These are phyloP conservation scores for Cercophora newfieldiana DNA, from an alignment of 495 filamentous ascomycete species.

Conservation along the genomic window DNA sequence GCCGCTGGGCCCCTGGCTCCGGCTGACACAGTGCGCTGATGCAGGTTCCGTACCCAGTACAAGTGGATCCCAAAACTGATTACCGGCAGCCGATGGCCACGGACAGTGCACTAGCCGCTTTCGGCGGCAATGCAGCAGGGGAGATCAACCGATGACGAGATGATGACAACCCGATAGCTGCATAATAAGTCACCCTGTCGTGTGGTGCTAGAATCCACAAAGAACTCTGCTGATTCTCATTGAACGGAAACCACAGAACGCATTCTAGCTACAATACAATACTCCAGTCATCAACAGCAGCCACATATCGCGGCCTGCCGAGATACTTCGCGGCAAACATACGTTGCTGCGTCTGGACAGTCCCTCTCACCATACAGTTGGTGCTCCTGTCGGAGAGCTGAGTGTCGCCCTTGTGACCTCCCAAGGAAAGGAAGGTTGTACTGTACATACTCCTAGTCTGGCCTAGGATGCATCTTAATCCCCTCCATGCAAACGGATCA, in stretches of 20 bases:
- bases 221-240: conserved; percentile 4
- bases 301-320: background rate
- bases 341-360: background rate
- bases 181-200: background rate
- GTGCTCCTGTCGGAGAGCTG: too few relatives aligned
- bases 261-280: conserved; percentile 3
- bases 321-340: conserved; percentile 1
- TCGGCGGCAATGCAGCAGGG: background rate
- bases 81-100: background rate
- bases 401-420: too few relatives aligned
- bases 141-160: background rate
- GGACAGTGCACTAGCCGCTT: background rate
- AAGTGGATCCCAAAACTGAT: conserved; percentile 1
- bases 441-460: too few relatives aligned
- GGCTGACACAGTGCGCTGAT: background rate
- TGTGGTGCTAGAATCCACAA: background rate
- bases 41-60: background rate
- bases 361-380: background rate
- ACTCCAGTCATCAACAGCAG: background rate
- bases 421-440: too few relatives aligned
- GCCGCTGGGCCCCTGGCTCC: background rate
- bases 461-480: background rate
- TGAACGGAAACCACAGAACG: conserved; percentile 1
- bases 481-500: background rate
- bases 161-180: conserved; percentile 1